Evolutionary conservation across 768 basidiomycete species (phyloP), one percentile per base, ranked within the genome.

Genomic region (Mycena amicta): DNA sequence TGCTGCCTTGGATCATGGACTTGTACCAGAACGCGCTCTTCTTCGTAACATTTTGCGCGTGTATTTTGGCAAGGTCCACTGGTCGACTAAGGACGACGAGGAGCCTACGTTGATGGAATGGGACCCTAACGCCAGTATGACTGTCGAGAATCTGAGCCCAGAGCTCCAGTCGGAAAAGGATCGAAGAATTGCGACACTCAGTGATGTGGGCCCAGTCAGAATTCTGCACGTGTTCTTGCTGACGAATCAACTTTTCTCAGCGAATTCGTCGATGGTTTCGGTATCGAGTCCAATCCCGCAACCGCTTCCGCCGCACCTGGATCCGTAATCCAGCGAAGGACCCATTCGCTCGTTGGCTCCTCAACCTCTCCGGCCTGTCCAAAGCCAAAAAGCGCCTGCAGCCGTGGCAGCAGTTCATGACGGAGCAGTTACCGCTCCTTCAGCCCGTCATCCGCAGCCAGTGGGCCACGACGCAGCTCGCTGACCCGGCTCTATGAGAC

Each of bases 381-480:
- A 12, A 28, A 13, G 41, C 53, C 1, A 40, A 52, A 3, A 59
- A 59, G 29, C 43, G 51, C 13, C 53, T 52, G 2, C 58, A 59
- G 29, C 53, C 58, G 3, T 60, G 33, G 15, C 53, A 60, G 25
- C 60, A 61, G 25, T 61, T 53, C 30, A 56, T 56, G 55, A 55
- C 18, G 4, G 55, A 56, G 23, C 23, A 27, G 2, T 25, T 43
- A 4, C 1, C n/a, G 39, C 16, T 20, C 25, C 5, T 61, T 11
- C 46, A 23, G 0, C 52, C 60, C 5, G 25, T 50, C 8, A 47
- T 61, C 15, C 28, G 3, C 2, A 28, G 22, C 37, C 26, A 41
- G 1, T 61, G 60, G 60, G 20, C 20, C 2, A 23, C n/a, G 6
- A 43, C 23, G 31, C 26, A 33, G 22, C 31, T 25, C 2, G 43